phyloP scores from a whole-genome alignment of 805 yeast genomes.

The Isabelozyma pseudorhagii region DNA sequence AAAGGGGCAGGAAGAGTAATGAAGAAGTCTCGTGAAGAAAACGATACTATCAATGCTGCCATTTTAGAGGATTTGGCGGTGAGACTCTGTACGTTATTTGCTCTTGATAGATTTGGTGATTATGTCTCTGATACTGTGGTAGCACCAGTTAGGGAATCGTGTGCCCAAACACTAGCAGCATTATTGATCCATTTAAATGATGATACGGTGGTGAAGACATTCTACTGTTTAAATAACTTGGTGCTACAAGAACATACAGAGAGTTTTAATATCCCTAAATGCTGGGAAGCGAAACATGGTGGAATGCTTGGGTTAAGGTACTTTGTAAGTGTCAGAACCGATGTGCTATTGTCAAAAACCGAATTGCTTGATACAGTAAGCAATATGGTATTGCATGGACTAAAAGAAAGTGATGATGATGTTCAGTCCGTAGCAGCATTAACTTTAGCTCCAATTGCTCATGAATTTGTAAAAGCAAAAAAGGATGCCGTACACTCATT shows the following conservation, averaged over 20 bases:
- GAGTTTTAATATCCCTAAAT: conserved; percentile 41
- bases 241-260: conserved; percentile 59
- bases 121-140: conserved; percentile 96
- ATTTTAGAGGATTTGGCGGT: conserved; percentile 88
- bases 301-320: conserved; percentile 93
- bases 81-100: conserved; percentile 78
- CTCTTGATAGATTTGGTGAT: conserved; percentile 94
- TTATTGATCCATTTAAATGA: conserved; percentile 70
- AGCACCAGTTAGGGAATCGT: conserved; percentile 96
- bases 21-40: conserved; percentile 59
- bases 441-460: conserved; percentile 83
- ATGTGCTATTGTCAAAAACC: conserved; percentile 59
- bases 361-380: conserved; percentile 68
- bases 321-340: conserved; percentile 85
- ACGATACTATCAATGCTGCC: conserved; percentile 58
- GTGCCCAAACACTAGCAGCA: conserved; percentile 93
- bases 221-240: conserved; percentile 60
- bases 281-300: conserved; percentile 99
- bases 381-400: conserved; percentile 81
- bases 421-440: conserved; percentile 97
- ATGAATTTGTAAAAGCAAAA: conserved; percentile 73
- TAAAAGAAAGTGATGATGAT: conserved; percentile 79
- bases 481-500: conserved; percentile 47
- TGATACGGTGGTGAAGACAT: conserved; percentile 57
- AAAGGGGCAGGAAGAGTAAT: conserved; percentile 77